Evolutionary conservation across 257 asterid species (phyloP).

Genomic region (Voacanga thouarsii): DNA sequence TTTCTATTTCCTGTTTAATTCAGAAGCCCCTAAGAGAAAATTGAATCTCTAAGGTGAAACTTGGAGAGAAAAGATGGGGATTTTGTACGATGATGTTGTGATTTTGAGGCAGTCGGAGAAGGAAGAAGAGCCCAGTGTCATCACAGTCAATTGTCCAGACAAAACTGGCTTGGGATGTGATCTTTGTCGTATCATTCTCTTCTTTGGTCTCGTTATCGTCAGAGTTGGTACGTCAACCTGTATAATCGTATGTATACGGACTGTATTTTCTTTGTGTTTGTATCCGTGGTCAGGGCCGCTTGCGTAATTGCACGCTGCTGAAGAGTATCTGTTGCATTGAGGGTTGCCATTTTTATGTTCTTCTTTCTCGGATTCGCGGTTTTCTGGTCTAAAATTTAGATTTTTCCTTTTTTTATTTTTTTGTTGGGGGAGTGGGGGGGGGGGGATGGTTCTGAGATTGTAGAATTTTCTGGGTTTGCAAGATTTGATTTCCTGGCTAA

Average conservation of each 20-base stretch:
- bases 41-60: constrained; percentile 3
- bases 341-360: background rate
- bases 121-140: constrained; percentile 70
- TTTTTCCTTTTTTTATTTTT: no score
- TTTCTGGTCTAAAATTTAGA: background rate
- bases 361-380: background rate
- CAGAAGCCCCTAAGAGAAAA: background rate
- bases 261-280: background rate
- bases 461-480: background rate
- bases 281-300: background rate
- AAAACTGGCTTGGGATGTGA: constrained; percentile 89
- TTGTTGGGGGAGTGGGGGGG: no score
- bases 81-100: constrained; percentile 71
- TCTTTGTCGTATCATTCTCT: constrained; percentile 85
- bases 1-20: background rate
- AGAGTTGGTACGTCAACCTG: constrained; percentile 52
- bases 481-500: background rate
- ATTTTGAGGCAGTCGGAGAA: constrained; percentile 56
- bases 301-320: background rate
- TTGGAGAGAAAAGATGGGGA: constrained; percentile 42
- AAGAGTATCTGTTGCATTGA: background rate
- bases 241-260: background rate
- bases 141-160: constrained; percentile 86
- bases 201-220: constrained; percentile 69
- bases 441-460: background rate